A percentile compares a stretch with the other conserved stretches of the same genome.
phyloP scores from a whole-genome alignment of 352 stramenopile genomes.

The Pythium oligandrum region DNA sequence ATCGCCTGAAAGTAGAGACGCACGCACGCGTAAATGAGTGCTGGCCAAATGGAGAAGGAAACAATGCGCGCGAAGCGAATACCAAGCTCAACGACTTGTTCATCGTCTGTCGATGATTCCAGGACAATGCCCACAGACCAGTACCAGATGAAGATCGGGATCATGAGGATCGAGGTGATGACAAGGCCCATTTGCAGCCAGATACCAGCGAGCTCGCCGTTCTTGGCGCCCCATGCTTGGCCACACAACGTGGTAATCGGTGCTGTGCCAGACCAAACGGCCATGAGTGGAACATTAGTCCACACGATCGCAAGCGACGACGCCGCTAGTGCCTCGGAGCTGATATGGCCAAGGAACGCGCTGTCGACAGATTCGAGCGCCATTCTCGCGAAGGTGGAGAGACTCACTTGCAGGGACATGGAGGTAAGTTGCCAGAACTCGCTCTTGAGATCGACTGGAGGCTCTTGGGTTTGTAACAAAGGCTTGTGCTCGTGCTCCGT shows the following conservation, averaged over 20 bases:
- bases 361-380: conserved; percentile 73
- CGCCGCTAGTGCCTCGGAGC: conserved; percentile 61
- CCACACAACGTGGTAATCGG: conserved; percentile 75
- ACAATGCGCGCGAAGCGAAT: conserved; percentile 73
- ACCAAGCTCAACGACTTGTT: conserved; percentile 55
- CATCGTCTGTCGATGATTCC: conserved; percentile 57
- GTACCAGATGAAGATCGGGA: conserved; percentile 63
- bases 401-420: conserved; percentile 77
- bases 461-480: conserved; percentile 17
- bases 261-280: conserved; percentile 65
- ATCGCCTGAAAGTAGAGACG: conserved; percentile 83
- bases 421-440: conserved; percentile 66
- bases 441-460: conserved; percentile 38
- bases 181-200: conserved; percentile 70
- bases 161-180: conserved; percentile 32
- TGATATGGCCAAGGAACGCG: conserved; percentile 72
- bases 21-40: conserved; percentile 69
- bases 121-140: conserved; percentile 48
- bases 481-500: conserved; percentile 9
- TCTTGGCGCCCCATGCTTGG: conserved; percentile 68
- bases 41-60: conserved; percentile 72
- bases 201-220: conserved; percentile 52
- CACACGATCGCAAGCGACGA: conserved; percentile 73
- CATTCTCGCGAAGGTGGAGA: conserved; percentile 73
- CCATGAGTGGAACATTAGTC: conserved; percentile 67